Evolutionary conservation across 2,329 filamentous ascomycete species (phyloP).

Genomic region (Aspergillus niger): DNA sequence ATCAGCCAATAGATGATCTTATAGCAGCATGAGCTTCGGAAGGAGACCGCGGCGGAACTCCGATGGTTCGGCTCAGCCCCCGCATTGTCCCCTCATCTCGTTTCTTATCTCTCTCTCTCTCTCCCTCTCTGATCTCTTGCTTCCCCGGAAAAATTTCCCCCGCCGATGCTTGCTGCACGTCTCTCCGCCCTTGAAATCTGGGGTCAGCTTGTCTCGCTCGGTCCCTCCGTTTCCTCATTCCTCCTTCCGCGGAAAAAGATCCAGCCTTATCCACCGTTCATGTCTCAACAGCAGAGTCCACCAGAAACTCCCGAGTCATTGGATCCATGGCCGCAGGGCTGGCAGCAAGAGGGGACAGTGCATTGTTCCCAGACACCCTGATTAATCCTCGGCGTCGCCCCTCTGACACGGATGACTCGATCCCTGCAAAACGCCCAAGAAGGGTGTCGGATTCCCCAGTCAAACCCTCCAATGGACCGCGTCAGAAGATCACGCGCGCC

Average conservation of each 20-base stretch:
- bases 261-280: background rate
- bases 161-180: too few species aligned
- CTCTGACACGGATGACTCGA: background rate
- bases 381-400: background rate
- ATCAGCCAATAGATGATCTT: too few species aligned
- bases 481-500: constrained; percentile 42
- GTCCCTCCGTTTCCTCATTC: background rate
- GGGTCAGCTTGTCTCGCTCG: background rate
- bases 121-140: too few species aligned
- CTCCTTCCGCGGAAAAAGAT: background rate
- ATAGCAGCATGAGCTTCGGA: too few species aligned
- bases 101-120: too few species aligned
- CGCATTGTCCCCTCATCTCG: too few species aligned
- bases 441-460: constrained; percentile 28
- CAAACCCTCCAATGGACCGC: constrained; percentile 24
- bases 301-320: background rate
- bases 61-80: too few species aligned
- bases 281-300: background rate
- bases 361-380: background rate
- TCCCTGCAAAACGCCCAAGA: constrained; percentile 29
- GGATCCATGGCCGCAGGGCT: background rate
- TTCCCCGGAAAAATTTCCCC: too few species aligned
- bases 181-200: too few species aligned
- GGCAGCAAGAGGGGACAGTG: background rate
- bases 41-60: too few species aligned